phyloP scores from a whole-genome alignment of 352 stramenopile species.

The Pythium aquatile region DNA sequence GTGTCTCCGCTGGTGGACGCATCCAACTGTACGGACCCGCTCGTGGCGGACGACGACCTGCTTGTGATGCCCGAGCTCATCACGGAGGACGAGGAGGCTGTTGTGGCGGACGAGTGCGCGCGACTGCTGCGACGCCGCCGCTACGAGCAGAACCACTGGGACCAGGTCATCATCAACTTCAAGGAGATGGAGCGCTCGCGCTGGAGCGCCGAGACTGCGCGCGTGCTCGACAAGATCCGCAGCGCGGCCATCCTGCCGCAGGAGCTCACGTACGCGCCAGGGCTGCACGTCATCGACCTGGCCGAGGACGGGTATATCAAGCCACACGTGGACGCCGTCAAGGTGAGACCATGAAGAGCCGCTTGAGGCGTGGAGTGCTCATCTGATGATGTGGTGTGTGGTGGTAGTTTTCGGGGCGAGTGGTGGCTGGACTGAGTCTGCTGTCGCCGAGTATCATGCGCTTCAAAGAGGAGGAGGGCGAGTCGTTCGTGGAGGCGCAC shows the following conservation, averaged over 20 bases:
- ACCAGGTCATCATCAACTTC: conserved; percentile 86
- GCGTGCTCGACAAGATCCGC: conserved; percentile 70
- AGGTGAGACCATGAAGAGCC: conserved; percentile 31
- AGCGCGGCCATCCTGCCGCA: conserved; percentile 53
- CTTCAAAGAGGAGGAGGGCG: conserved; percentile 77
- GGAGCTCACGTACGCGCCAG: conserved; percentile 64
- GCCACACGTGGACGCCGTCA: conserved; percentile 84
- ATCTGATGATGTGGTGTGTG: not conserved
- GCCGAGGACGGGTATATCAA: conserved; percentile 83
- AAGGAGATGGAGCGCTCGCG: conserved; percentile 87
- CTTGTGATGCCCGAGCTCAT: conserved; percentile 68
- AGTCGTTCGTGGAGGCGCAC: conserved; percentile 64
- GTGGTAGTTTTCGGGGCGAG: conserved; percentile 68
- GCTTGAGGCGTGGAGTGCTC: not conserved
- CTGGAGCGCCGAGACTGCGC: conserved; percentile 67
- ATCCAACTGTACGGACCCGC: conserved; percentile 49
- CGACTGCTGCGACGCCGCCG: conserved; percentile 62
- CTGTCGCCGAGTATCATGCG: conserved; percentile 83
- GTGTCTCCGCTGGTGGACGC: conserved; percentile 41
- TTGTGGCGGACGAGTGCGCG: conserved; percentile 72
- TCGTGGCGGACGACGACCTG: conserved; percentile 61
- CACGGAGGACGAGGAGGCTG: conserved; percentile 65
- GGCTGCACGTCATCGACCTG: conserved; percentile 83
- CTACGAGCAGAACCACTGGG: conserved; percentile 83
- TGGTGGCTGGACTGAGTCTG: conserved; percentile 75